Conservation (phyloP, 148 eudicot genomes). For the Silene latifolia region DNA sequence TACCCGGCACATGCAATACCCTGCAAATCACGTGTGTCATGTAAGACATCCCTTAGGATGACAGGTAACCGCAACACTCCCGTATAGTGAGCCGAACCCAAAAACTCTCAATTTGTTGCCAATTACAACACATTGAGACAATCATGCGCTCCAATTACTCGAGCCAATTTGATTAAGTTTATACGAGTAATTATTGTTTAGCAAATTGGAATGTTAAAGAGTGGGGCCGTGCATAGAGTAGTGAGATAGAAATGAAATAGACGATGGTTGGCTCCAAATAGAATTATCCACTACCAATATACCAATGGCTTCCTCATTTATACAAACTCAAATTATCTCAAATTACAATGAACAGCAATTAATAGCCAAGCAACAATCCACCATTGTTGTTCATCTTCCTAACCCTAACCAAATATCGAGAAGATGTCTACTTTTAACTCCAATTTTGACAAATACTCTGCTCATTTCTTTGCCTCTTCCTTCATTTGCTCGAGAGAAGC, state of each 20-base stretch:
- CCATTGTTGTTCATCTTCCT: not conserved
- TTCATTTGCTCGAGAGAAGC: constrained; percentile 70
- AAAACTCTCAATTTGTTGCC: too few species aligned
- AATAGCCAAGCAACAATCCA: not conserved
- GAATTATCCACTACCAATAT: not conserved
- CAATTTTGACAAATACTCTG: constrained; percentile 40
- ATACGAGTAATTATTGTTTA: too few species aligned
- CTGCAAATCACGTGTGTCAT: too few species aligned
- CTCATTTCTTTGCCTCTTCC: constrained; percentile 32
- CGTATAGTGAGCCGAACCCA: too few species aligned
- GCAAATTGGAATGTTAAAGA: too few species aligned
- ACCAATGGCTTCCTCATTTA: constrained; percentile 2
- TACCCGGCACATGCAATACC: too few species aligned
- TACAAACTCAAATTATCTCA: constrained; percentile 15
- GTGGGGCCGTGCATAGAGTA: too few species aligned
- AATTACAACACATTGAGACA: too few species aligned
- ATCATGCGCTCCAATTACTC: too few species aligned
- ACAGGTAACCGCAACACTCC: too few species aligned
- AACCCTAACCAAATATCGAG: constrained; percentile 45
- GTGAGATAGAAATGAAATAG: not conserved
- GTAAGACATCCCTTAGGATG: too few species aligned
- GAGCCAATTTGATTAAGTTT: too few species aligned
- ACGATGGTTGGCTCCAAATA: not conserved
- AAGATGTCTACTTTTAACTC: constrained; percentile 51
- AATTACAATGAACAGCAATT: constrained; percentile 20